Conservation (phyloP, 2,329 filamentous ascomycete species). For the Thelonectria blattea region DNA sequence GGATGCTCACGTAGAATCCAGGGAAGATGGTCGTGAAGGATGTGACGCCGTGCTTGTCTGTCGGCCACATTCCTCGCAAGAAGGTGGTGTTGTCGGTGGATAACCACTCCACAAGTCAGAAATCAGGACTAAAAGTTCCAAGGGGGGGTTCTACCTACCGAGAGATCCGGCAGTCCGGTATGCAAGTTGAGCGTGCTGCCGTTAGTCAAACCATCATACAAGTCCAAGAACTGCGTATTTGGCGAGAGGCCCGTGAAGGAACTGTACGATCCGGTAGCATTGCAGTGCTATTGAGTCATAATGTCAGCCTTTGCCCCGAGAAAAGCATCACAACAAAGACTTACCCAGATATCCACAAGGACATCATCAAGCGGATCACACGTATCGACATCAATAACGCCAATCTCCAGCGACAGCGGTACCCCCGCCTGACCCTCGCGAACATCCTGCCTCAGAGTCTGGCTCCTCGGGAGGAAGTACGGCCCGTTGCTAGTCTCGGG, state of each 20-base stretch:
- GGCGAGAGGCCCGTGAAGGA: conserved; percentile 13
- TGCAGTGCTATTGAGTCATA: conserved; percentile 3
- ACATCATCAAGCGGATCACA: conserved; percentile 9
- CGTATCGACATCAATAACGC: conserved; percentile 3
- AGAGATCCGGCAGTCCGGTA: neutral
- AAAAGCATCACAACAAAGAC: neutral
- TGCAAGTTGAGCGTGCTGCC: neutral
- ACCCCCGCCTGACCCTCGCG: conserved; percentile 15
- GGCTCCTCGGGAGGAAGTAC: conserved; percentile 15
- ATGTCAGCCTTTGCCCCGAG: neutral
- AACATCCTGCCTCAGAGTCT: conserved; percentile 20
- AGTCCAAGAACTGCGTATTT: conserved; percentile 9
- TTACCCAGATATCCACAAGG: conserved; percentile 10
- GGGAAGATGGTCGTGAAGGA: conserved; percentile 16
- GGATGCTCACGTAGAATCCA: conserved; percentile 2
- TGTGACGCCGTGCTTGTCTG: conserved; percentile 14
- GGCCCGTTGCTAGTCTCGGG: conserved; percentile 17
- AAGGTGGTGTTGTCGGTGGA: conserved; percentile 17
- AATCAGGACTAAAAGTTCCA: neutral
- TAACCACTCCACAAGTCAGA: neutral
- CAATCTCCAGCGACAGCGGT: conserved; percentile 14
- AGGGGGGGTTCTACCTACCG: neutral
- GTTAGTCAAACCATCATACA: neutral
- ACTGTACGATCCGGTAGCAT: conserved; percentile 15
- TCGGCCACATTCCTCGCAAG: conserved; percentile 21